Evolutionary conservation across 331 rosid genomes (phyloP), one percentile per base, ranked within the genome.

Genomic region (Pyrus hybrid): DNA sequence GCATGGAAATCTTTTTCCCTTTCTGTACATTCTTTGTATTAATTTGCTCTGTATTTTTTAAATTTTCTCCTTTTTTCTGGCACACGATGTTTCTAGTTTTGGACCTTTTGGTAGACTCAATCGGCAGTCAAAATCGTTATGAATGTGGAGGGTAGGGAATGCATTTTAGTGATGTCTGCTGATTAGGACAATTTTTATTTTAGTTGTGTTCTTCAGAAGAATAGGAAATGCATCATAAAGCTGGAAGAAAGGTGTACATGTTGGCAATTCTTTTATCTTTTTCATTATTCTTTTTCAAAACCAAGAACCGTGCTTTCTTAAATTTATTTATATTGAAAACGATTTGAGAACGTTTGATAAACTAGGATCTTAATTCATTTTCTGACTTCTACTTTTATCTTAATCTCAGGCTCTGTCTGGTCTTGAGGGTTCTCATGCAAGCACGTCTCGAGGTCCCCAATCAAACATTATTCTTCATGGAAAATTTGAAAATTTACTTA

Each of bases 371-470:
- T n/a, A 26, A 32, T 72, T n/a, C 1, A 12, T 65, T 63, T 69
- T 64, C 66, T 76, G 30, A 71, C 32, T 78, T 70, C 35, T 72
- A 58, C 32, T 75, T 12, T 45, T 43, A 25, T 70, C 43, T 53
- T 54, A 54, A 79, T 82, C 33, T 68, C 93, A 93, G 97, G 86
- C 77, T 57, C 13, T 91, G 67, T 87, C 96, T 33, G 37, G 41
- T 77, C 81, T 87, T 62, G 88, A 87, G 67, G 79, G 56, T 85
- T 81, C 86, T 30, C 58, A 57, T 72, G 76, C 58, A 72, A 41
- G 13, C 11, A 37, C 11, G 7, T 82, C 83, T 23, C 63, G 13
- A 49, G 75, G 29, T 65, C 58, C 49, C 23, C 84, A 73, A 28
- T 29, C 77, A 37, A 61, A 75, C 17, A 6, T 35, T 54, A 18